Conservation (phyloP, 2,329 filamentous ascomycete species). For the Fusarium xyrophilum region DNA sequence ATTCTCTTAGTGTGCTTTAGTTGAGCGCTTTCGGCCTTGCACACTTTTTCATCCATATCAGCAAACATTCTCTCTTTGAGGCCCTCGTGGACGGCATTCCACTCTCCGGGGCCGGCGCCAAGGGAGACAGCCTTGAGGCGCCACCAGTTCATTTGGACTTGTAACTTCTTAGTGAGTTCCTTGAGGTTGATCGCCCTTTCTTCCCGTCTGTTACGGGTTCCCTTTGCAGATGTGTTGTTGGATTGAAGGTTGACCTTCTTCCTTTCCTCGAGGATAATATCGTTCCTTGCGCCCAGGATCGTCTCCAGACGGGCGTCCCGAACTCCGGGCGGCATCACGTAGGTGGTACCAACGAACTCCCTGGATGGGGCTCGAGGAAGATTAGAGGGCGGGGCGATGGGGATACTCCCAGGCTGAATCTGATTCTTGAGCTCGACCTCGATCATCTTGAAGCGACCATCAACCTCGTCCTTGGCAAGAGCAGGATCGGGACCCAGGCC, state of each 20-base stretch:
- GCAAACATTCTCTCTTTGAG: constrained; percentile 35
- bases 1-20: background rate
- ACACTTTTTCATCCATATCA: constrained; percentile 20
- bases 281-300: constrained; percentile 13
- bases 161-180: constrained; percentile 33
- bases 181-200: constrained; percentile 39
- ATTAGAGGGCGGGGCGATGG: constrained; percentile 40
- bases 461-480: constrained; percentile 15
- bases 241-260: constrained; percentile 40
- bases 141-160: constrained; percentile 42
- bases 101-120: constrained; percentile 35
- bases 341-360: constrained; percentile 25
- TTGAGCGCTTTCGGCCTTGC: background rate
- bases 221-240: constrained; percentile 51
- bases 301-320: background rate
- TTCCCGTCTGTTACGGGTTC: constrained; percentile 44
- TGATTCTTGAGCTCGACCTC: constrained; percentile 36
- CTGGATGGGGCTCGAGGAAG: constrained; percentile 40
- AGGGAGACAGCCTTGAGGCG: constrained; percentile 38
- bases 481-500: background rate
- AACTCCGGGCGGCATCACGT: constrained; percentile 23
- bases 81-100: constrained; percentile 18
- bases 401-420: constrained; percentile 35
- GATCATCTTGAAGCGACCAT: constrained; percentile 29
- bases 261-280: constrained; percentile 30